Base-by-base conservation (phyloP, 164 flowering plant species). In the Houttuynia cordata region DNA sequence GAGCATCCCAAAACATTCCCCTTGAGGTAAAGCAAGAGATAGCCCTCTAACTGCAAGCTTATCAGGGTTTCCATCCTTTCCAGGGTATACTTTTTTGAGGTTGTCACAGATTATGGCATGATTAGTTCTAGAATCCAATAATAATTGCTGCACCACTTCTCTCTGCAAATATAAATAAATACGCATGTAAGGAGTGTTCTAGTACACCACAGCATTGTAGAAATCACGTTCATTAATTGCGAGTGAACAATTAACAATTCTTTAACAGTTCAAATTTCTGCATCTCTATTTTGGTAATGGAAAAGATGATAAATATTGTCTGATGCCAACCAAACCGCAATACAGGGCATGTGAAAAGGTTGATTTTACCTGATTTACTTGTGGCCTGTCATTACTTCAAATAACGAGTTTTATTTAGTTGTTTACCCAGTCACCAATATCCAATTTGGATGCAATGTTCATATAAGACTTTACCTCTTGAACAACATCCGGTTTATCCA, bases 1-100 rank as follows among this genome's bases (percentile, higher is more conserved):
- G 62, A 93, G 96, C 92, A 93, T 88, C 56, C 99, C 98, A 67
- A 93, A 93, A 74, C 99, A 93, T 65, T 88, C 99, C 52, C 92
- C 96, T 64, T 66, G 81, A 70, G 97, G 82, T 70, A 93, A 65
- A 61, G 92, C 94, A 80, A 93, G 97, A 70, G 94, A 87, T 65
- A 90, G 59, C 40, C 92, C 97, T 75, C 76, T 79, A 52, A 93
- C 98, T 34, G 96, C 97, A 68, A 76, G 63, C 72, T 90, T 89
- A 54, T 79, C 84, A 23, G 97, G 97, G 68, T 86, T 93, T 62
- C 99, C 97, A 71, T 93, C 99, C 74, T 71, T 82, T 52, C 86
- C 91, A 61, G 96, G 88, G 73, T 93, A 86, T 23, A 93, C 78
- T 74, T 86, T 93, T 67, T 80, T 84, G 34, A 90, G 76, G 68